Percentiles rank a stretch among this genome's conserved stretches.
These are phyloP conservation scores for Geranium incanum DNA, from an alignment of 441 rosid genomes.

Conservation along the genomic window DNA sequence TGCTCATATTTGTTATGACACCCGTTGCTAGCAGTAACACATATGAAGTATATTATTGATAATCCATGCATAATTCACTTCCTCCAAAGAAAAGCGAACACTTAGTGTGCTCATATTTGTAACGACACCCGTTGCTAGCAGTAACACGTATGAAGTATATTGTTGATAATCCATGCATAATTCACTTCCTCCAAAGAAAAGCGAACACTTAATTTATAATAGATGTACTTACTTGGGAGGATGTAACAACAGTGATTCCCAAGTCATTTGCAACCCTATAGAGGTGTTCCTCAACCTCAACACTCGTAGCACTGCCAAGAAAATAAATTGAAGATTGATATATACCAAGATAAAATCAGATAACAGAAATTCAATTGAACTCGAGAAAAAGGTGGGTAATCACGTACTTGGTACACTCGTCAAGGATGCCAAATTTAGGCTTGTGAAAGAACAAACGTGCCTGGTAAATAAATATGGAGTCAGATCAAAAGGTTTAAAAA, in stretches of 20 bases:
- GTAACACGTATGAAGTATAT: no score
- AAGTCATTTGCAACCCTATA: conserved; percentile 73
- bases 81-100: neutral
- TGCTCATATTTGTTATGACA: no score
- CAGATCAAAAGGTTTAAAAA: neutral
- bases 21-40: no score
- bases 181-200: neutral
- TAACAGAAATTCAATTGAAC: neutral
- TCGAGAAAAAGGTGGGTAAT: neutral
- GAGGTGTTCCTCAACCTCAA: conserved; percentile 97
- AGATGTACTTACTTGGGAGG: conserved; percentile 67
- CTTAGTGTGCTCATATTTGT: no score
- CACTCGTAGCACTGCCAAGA: conserved; percentile 79
- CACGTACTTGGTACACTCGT: conserved; percentile 97
- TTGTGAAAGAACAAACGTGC: conserved; percentile 95
- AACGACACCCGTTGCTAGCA: no score
- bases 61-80: no score
- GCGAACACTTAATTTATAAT: neutral
- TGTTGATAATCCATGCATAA: no score
- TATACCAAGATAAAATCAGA: neutral
- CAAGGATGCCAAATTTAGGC: conserved; percentile 91
- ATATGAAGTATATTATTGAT: no score
- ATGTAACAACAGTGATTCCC: conserved; percentile 91
- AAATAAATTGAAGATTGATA: conserved; percentile 2
- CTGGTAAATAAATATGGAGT: conserved; percentile 25